Percentiles rank a stretch among this genome's conserved stretches.
These are phyloP conservation scores for Carex parvula DNA, from an alignment of 176 grass and related monocot genomes.

Conservation along the genomic window DNA sequence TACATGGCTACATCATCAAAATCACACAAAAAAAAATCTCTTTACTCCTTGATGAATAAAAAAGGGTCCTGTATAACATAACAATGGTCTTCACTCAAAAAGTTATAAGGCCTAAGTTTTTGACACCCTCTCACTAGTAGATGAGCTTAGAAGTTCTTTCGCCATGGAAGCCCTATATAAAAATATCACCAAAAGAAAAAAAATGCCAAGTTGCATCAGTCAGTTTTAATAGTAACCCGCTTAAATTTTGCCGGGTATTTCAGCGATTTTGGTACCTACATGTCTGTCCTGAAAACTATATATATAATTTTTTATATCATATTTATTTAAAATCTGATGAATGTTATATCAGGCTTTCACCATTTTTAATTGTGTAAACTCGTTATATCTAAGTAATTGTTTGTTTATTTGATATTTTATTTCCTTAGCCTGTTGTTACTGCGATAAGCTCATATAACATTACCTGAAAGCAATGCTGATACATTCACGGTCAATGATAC, in stretches of 20 bases:
- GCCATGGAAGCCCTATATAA: conserved; percentile 40
- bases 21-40: not conserved
- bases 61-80: not conserved
- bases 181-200: conserved; percentile 17
- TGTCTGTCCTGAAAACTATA: not conserved
- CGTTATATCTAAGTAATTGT: not conserved
- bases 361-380: not conserved
- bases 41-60: not conserved
- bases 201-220: not conserved
- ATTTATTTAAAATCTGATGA: not conserved
- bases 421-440: not conserved
- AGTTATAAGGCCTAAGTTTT: conserved; percentile 8
- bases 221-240: not conserved
- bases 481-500: conserved; percentile 70
- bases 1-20: not conserved
- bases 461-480: conserved; percentile 67
- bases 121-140: conserved; percentile 19
- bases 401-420: not conserved
- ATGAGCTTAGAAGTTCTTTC: conserved; percentile 43
- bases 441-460: not conserved
- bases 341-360: not conserved
- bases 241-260: not conserved
- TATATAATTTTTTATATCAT: not conserved
- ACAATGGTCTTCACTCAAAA: not conserved
- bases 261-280: not conserved